phyloP scores from a whole-genome alignment of 2,329 filamentous ascomycete species.

The Macrophomina pseudophaseolina region DNA sequence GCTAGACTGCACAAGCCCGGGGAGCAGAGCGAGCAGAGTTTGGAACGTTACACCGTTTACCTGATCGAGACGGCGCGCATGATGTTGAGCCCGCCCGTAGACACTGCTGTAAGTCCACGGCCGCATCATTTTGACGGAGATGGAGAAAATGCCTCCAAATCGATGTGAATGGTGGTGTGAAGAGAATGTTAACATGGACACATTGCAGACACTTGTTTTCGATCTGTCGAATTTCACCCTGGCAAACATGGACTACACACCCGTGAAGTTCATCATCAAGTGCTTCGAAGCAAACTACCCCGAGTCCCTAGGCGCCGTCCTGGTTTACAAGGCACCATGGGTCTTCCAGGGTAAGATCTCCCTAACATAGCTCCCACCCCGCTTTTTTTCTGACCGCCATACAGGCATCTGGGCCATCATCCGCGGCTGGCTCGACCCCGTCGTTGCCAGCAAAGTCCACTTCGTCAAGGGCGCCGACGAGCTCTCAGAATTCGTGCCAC shows the following conservation, averaged over 20 bases:
- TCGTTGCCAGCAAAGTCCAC: constrained; percentile 91
- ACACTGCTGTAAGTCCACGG: constrained; percentile 78
- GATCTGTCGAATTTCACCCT: constrained; percentile 95
- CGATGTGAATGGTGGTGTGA: not conserved
- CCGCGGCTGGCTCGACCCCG: constrained; percentile 93
- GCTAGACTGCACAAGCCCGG: constrained; percentile 81
- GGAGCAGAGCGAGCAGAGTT: constrained; percentile 78
- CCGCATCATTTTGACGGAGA: too few relatives aligned
- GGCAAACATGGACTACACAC: constrained; percentile 97
- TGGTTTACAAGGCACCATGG: constrained; percentile 97
- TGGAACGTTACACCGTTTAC: constrained; percentile 92
- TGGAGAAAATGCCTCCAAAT: too few relatives aligned
- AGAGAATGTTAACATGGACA: constrained; percentile 31
- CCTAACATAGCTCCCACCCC: not conserved
- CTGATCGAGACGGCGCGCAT: constrained; percentile 93
- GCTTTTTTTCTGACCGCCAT: not conserved
- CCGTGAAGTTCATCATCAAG: constrained; percentile 99
- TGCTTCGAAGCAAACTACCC: constrained; percentile 99
- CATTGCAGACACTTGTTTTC: constrained; percentile 79
- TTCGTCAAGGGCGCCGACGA: constrained; percentile 86
- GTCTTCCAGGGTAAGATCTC: constrained; percentile 78
- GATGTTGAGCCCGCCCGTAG: constrained; percentile 77
- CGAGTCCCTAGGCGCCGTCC: constrained; percentile 84
- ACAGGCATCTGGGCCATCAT: constrained; percentile 95
- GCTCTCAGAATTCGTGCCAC: constrained; percentile 75